phyloP scores from a whole-genome alignment of 139 green algal species.

The Nannochloris sp. region DNA sequence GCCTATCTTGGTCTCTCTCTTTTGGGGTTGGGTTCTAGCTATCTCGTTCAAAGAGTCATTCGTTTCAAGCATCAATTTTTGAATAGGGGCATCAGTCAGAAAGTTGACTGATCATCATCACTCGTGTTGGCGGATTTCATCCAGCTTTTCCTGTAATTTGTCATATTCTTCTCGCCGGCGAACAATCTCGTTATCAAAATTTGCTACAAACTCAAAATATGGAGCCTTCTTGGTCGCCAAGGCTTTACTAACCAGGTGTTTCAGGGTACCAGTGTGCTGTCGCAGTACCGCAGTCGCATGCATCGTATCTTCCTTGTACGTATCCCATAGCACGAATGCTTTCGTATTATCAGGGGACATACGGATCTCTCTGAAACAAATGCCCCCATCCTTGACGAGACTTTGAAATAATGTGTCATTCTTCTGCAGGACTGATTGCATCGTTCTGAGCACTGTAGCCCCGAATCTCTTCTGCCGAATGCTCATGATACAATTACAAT shows the following conservation, averaged over 20 bases:
- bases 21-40: neutral
- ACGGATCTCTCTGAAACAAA: slow-evolving; percentile 26
- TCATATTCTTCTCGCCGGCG: slow-evolving; percentile 14
- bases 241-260: slow-evolving; percentile 7
- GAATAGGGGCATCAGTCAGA: too few species aligned
- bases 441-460: neutral
- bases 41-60: slow-evolving; percentile 3
- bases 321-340: slow-evolving; percentile 44
- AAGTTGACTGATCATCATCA: too few species aligned
- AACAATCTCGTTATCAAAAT: neutral
- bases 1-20: slow-evolving; percentile 6
- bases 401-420: slow-evolving; percentile 7
- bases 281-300: neutral
- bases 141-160: slow-evolving; percentile 20
- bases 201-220: slow-evolving; percentile 30
- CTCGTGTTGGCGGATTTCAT: neutral
- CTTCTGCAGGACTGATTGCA: slow-evolving; percentile 11
- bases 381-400: slow-evolving; percentile 16
- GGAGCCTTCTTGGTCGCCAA: slow-evolving; percentile 24
- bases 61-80: slow-evolving; percentile 4
- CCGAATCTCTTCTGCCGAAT: slow-evolving; percentile 16
- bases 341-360: slow-evolving; percentile 46
- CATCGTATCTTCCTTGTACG: neutral
- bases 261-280: slow-evolving; percentile 2
- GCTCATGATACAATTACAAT: neutral